Conservation (phyloP, 1,284 basidiomycete species). For the Ustilago esculenta region DNA sequence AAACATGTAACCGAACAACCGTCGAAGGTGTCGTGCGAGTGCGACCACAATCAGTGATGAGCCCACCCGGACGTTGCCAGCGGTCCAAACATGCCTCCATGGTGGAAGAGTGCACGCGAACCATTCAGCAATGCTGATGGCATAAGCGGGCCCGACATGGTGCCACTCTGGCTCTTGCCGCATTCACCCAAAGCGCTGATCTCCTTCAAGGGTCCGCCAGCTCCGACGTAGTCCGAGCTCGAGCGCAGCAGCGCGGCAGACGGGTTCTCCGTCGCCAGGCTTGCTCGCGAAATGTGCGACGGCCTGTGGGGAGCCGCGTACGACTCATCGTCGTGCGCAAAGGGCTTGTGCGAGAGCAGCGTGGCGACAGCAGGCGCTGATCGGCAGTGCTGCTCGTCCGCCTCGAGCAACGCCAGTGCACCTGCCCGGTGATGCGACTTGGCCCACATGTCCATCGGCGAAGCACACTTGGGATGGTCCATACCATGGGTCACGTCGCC, state of each 20-base stretch:
- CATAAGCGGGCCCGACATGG: conserved; percentile 41
- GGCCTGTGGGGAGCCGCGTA: conserved; percentile 7
- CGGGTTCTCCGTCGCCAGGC: conserved; percentile 27
- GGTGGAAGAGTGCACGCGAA: conserved; percentile 32
- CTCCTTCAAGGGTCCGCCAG: conserved; percentile 20
- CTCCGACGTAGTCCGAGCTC: conserved; percentile 20
- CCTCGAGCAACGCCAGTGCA: conserved; percentile 20
- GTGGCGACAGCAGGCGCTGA: conserved; percentile 48
- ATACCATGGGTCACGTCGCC: conserved; percentile 1
- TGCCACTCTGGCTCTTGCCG: conserved; percentile 34
- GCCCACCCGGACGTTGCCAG: conserved; percentile 35
- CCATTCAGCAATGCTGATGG: conserved; percentile 43
- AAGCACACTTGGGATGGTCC: conserved; percentile 12
- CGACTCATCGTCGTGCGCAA: not conserved
- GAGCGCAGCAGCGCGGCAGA: conserved; percentile 27
- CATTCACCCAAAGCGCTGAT: conserved; percentile 32
- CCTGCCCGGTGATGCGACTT: conserved; percentile 27
- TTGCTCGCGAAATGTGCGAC: conserved; percentile 23
- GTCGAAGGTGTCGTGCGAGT: too few relatives aligned
- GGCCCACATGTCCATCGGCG: conserved; percentile 32
- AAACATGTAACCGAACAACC: too few relatives aligned
- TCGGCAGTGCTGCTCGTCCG: conserved; percentile 46
- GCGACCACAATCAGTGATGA: conserved; percentile 8
- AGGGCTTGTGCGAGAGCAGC: conserved; percentile 3
- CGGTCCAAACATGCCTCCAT: conserved; percentile 37